Evolutionary conservation across 176 grass and related monocot genomes (phyloP).

Genomic region (Triticum monococcum): DNA sequence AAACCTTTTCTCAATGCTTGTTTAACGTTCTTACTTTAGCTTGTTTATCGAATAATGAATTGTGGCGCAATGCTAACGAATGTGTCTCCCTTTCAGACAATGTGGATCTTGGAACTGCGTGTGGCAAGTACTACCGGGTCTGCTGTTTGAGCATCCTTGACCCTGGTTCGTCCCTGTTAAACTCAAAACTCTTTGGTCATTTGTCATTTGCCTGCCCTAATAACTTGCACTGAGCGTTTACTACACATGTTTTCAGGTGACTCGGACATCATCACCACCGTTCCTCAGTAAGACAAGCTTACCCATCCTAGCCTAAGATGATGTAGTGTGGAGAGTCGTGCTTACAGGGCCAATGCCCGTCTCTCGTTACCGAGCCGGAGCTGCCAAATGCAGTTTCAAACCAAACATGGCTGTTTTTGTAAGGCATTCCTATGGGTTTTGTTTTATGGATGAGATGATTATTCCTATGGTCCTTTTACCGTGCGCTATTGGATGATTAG

Average conservation of each 20-base stretch:
- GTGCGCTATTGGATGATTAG: not conserved
- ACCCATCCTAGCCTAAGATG: constrained; percentile 29
- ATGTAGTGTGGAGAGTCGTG: constrained; percentile 26
- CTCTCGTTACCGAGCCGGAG: not conserved
- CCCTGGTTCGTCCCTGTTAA: constrained; percentile 37
- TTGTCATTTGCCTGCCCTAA: not conserved
- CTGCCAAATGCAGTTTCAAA: not conserved
- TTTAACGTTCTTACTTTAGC: not conserved
- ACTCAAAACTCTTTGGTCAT: not conserved
- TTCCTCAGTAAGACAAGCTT: constrained; percentile 54
- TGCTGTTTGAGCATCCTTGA: constrained; percentile 92
- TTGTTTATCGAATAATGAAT: not conserved
- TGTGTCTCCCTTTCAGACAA: constrained; percentile 44
- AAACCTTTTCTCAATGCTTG: not conserved
- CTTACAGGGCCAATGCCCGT: not conserved
- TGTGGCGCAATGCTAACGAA: too few species aligned
- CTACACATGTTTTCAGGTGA: too few species aligned
- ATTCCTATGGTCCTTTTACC: not conserved
- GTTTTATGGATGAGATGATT: not conserved
- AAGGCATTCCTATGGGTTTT: constrained; percentile 1
- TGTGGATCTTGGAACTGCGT: constrained; percentile 90
- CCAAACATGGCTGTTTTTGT: not conserved
- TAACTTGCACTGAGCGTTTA: too few species aligned
- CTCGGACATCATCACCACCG: constrained; percentile 51
- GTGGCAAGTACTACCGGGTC: constrained; percentile 92